Percentiles rank a stretch among this genome's conserved stretches.
Conservation (phyloP, 2,329 filamentous ascomycete species). For the Penicillium sp. region DNA sequence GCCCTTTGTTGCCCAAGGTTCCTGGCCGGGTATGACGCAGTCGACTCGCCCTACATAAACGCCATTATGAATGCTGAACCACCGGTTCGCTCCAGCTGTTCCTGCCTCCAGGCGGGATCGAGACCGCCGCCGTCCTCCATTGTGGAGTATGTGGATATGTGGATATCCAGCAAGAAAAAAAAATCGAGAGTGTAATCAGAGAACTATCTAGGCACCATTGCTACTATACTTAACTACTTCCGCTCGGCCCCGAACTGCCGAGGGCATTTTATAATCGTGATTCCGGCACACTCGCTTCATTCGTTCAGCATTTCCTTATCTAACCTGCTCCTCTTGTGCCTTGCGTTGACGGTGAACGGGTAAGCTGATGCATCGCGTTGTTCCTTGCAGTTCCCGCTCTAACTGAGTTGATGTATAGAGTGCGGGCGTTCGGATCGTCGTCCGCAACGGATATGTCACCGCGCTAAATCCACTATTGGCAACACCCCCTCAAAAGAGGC, state of each 20-base stretch:
- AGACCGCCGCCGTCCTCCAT: constrained; percentile 11
- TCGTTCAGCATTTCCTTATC: constrained; percentile 1
- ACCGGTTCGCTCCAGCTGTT: constrained; percentile 20
- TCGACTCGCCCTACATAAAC: constrained; percentile 13
- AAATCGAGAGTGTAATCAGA: constrained; percentile 1
- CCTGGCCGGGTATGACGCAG: constrained; percentile 20
- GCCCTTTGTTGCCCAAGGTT: constrained; percentile 6
- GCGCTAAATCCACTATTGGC: constrained; percentile 14
- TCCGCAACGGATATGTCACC: constrained; percentile 23
- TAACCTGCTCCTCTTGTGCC: constrained; percentile 10
- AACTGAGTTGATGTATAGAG: constrained; percentile 20
- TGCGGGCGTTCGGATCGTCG: constrained; percentile 14
- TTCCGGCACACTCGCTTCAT: constrained; percentile 1
- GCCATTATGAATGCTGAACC: constrained; percentile 15
- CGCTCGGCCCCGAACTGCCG: constrained; percentile 7
- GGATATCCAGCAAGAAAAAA: constrained; percentile 7
- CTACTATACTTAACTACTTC: too few relatives aligned
- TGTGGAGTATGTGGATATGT: constrained; percentile 13
- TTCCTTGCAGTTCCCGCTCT: constrained; percentile 18
- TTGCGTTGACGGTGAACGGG: constrained; percentile 15
- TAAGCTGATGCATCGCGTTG: constrained; percentile 7
- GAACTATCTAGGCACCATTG: too few relatives aligned
- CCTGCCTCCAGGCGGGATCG: constrained; percentile 13
- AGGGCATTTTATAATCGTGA: constrained; percentile 4
- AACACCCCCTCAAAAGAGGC: constrained; percentile 11